These are phyloP conservation scores for Yamadazyma triangularis DNA, from an alignment of 1,139 yeast species.

Conservation along the genomic window DNA sequence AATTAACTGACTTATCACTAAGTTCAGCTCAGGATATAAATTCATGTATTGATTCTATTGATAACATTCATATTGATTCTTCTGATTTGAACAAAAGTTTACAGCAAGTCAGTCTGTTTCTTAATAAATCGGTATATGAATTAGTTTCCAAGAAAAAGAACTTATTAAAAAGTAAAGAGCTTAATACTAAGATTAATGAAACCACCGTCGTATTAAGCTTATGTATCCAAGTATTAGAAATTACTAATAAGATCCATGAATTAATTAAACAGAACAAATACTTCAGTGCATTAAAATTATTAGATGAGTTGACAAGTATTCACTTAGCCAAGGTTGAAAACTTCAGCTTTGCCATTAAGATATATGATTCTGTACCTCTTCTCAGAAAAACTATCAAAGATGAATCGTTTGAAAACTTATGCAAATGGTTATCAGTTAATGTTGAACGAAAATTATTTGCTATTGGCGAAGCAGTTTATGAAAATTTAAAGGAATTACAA, in stretches of 20 bases:
- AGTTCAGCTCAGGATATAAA: constrained; percentile 57
- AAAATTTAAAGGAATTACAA: constrained; percentile 52
- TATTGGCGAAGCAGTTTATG: constrained; percentile 59
- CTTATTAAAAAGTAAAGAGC: constrained; percentile 53
- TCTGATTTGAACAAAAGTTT: constrained; percentile 50
- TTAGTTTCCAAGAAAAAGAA: constrained; percentile 56
- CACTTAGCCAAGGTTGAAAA: constrained; percentile 69
- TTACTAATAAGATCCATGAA: constrained; percentile 82
- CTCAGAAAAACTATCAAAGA: constrained; percentile 71
- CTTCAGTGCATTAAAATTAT: constrained; percentile 80
- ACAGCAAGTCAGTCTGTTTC: constrained; percentile 43
- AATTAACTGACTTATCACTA: constrained; percentile 58
- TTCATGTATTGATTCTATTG: constrained; percentile 53
- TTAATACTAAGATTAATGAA: constrained; percentile 57
- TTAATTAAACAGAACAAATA: constrained; percentile 70
- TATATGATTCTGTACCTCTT: constrained; percentile 72
- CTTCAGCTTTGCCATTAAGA: constrained; percentile 71
- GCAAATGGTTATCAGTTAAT: constrained; percentile 63
- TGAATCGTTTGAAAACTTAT: constrained; percentile 70
- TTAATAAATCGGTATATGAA: constrained; percentile 61
- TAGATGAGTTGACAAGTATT: constrained; percentile 66
- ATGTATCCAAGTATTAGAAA: constrained; percentile 79
- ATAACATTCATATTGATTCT: constrained; percentile 52
- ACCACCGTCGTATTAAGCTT: constrained; percentile 57
- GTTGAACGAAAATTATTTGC: constrained; percentile 56